A percentile compares a stretch with the other conserved stretches of the same genome.
phyloP scores from a whole-genome alignment of 2,329 filamentous ascomycete genomes.

The Lasiodiplodia theobromae region DNA sequence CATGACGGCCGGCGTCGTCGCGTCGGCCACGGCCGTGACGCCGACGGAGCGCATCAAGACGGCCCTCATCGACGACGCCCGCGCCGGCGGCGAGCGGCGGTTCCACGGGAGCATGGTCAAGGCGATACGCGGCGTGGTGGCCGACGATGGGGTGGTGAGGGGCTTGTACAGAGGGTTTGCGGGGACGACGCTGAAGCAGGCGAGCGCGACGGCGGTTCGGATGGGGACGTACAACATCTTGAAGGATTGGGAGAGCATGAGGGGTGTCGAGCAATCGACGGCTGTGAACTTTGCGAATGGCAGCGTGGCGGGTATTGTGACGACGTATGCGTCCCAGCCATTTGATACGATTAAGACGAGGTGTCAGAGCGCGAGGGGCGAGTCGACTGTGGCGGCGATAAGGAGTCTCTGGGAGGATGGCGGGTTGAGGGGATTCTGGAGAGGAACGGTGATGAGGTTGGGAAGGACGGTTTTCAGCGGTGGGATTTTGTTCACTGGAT shows the following conservation, averaged over 20 bases:
- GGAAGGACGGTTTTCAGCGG: conserved; percentile 70
- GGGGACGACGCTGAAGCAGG: conserved; percentile 69
- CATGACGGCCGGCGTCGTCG: conserved; percentile 89
- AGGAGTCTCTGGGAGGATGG: conserved; percentile 62
- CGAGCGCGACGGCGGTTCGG: conserved; percentile 66
- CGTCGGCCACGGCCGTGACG: conserved; percentile 79
- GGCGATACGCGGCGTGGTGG: conserved; percentile 57
- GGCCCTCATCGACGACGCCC: conserved; percentile 68
- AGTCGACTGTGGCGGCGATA: conserved; percentile 64
- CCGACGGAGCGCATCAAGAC: conserved; percentile 74
- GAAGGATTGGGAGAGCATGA: conserved; percentile 63
- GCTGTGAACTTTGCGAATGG: conserved; percentile 68
- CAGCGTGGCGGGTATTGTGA: conserved; percentile 66
- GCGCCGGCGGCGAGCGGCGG: conserved; percentile 49
- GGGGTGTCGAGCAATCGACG: conserved; percentile 58
- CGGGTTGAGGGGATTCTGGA: conserved; percentile 69
- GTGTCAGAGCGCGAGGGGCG: conserved; percentile 65
- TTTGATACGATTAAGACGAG: conserved; percentile 71
- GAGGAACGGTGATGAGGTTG: conserved; percentile 71
- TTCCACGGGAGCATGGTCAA: conserved; percentile 59
- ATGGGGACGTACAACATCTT: conserved; percentile 70
- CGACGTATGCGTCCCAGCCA: conserved; percentile 66
- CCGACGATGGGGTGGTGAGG: conserved; percentile 59
- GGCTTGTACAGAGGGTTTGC: conserved; percentile 66
- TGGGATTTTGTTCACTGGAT: conserved; percentile 46